Percentiles rank a stretch among this genome's conserved stretches.
phyloP scores from a whole-genome alignment of 345 rosid species.

The Populus davidiana region DNA sequence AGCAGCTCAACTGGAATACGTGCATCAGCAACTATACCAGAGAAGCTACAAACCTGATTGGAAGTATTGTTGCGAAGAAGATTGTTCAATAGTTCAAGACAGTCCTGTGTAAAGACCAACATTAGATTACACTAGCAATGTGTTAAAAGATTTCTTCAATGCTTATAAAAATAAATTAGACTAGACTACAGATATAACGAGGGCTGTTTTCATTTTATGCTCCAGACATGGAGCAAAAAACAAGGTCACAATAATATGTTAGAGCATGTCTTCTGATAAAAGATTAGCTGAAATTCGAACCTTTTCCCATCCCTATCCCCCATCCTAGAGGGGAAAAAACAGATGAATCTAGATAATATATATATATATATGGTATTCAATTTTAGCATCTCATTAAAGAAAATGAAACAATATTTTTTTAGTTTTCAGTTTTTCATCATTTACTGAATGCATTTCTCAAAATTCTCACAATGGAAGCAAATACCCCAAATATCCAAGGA shows the following conservation, averaged over 20 bases:
- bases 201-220: neutral
- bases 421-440: too few relatives aligned
- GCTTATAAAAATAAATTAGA: slow-evolving; percentile 3
- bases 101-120: slow-evolving; percentile 53
- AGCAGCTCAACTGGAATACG: slow-evolving; percentile 18
- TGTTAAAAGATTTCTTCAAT: slow-evolving; percentile 10
- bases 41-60: slow-evolving; percentile 61
- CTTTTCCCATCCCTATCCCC: too few relatives aligned
- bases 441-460: too few relatives aligned
- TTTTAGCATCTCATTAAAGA: too few relatives aligned
- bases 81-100: slow-evolving; percentile 88
- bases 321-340: too few relatives aligned
- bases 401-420: too few relatives aligned
- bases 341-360: too few relatives aligned
- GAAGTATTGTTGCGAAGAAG: slow-evolving; percentile 79
- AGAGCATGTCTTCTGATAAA: neutral
- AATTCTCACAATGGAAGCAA: too few relatives aligned
- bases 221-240: neutral
- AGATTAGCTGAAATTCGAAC: neutral
- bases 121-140: slow-evolving; percentile 6
- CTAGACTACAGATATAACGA: neutral
- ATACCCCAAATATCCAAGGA: too few relatives aligned
- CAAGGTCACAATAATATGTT: neutral
- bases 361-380: too few relatives aligned
- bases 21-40: slow-evolving; percentile 11